phyloP scores from a whole-genome alignment of 1,139 yeast species.

The Ogataea hybrid region DNA sequence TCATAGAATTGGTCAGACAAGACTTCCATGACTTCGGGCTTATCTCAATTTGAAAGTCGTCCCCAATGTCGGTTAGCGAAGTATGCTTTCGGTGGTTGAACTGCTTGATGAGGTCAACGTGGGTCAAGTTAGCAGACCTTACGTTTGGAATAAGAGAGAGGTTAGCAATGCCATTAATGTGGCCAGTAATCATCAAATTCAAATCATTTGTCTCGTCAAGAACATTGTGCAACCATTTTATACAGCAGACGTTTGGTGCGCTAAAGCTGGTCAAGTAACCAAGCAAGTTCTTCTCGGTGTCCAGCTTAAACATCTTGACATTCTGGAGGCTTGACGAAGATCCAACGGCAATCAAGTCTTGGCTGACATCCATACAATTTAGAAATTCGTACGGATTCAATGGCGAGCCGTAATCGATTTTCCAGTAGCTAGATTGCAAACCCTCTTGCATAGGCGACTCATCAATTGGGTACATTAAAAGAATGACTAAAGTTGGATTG shows the following conservation, averaged over 20 bases:
- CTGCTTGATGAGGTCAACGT: constrained; percentile 71
- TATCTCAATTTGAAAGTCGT: constrained; percentile 34
- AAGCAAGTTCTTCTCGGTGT: constrained; percentile 40
- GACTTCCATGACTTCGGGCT: constrained; percentile 41
- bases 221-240: constrained; percentile 55
- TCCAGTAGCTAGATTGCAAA: constrained; percentile 68
- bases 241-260: constrained; percentile 62
- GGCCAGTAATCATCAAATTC: constrained; percentile 59
- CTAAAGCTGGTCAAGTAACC: constrained; percentile 76
- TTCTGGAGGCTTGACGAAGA: constrained; percentile 59
- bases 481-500: constrained; percentile 7
- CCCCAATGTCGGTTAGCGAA: constrained; percentile 18
- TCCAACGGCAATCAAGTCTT: constrained; percentile 52
- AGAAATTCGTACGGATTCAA: constrained; percentile 30
- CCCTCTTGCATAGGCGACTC: constrained; percentile 24
- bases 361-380: constrained; percentile 53
- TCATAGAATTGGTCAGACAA: constrained; percentile 42
- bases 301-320: constrained; percentile 62
- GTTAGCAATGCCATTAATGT: constrained; percentile 66
- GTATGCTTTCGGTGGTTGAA: constrained; percentile 72
- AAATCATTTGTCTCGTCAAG: constrained; percentile 17
- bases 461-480: constrained; percentile 10
- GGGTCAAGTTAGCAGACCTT: constrained; percentile 31
- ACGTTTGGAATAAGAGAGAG: constrained; percentile 57
- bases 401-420: constrained; percentile 32